phyloP scores from a whole-genome alignment of 2,329 filamentous ascomycete genomes.

The Cladosporium phlei region DNA sequence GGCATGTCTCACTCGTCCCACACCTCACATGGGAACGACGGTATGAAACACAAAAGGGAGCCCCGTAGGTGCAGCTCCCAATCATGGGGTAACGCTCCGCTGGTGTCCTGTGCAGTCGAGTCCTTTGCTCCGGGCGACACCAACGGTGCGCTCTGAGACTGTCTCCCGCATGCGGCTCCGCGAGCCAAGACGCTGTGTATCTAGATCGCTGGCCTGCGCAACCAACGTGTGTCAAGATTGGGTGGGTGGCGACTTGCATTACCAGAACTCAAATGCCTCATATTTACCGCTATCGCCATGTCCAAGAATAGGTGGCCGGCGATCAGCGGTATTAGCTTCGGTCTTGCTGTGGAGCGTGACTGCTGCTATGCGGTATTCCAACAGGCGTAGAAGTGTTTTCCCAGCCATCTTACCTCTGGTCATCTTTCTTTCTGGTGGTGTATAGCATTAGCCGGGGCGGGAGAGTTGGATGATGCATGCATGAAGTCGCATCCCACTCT shows the following conservation, averaged over 20 bases:
- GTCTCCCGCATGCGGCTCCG: slow-evolving; percentile 10
- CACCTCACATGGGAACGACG: not conserved
- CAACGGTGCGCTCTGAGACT: slow-evolving; percentile 5
- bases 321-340: too few species aligned
- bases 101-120: not conserved
- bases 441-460: slow-evolving; percentile 8
- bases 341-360: too few species aligned
- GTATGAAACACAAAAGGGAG: not conserved
- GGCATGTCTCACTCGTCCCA: slow-evolving; percentile 10
- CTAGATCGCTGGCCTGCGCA: slow-evolving; percentile 5
- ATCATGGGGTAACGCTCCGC: slow-evolving; percentile 2
- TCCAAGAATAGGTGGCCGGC: slow-evolving; percentile 9
- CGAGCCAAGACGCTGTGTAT: slow-evolving; percentile 10
- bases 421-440: too few species aligned
- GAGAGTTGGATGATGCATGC: slow-evolving; percentile 10
- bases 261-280: slow-evolving; percentile 1
- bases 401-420: slow-evolving; percentile 2
- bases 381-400: too few species aligned
- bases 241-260: slow-evolving; percentile 1
- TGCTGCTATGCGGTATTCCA: too few species aligned
- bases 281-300: slow-evolving; percentile 3
- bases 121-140: slow-evolving; percentile 10
- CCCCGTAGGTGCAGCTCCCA: slow-evolving; percentile 2
- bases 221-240: slow-evolving; percentile 4
- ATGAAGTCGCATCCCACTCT: slow-evolving; percentile 1